Base-by-base conservation (phyloP, 1,284 basidiomycete genomes). In the Boletus semigastroideus region DNA sequence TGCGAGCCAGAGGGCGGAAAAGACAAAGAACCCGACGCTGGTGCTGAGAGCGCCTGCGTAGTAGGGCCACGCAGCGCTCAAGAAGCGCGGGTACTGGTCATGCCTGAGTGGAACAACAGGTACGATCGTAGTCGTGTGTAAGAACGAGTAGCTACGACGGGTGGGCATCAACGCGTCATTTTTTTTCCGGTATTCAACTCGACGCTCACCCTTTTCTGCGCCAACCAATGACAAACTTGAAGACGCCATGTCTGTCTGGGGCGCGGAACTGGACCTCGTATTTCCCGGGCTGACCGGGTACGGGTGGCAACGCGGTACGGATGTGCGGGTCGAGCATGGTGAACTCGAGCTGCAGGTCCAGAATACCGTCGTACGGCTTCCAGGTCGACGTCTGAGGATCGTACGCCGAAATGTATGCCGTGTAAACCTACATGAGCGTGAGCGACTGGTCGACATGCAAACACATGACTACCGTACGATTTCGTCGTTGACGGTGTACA, bases 301-400 rank as follows among this genome's bases (percentile, higher is more conserved):
- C 78, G 11, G 86, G 77, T 11, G 68, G 73, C 9, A 97, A 77
- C 5, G 84, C 72, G 10, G 86, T 91, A 30, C 94, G 89, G 55
- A 96, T 74, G 69, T 95, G 92, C 1, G 94, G 96, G 71, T 99
- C 97, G 39, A 99, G 84, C 96, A 99, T 99, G 27, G 92, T 94
- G 69, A 98, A 97, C 61, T 96, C 94, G 48, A 99, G 80, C 65
- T 98, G 96, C 17, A 98, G 64, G 68, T 97, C 91, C 11, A 74
- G 75, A 49, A 90, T 67, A 27, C 77, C 80, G 5, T 83, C 82
- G 68, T 87, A 88, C 0, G 93, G 87, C 40, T 74, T 73, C 92
- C 92, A 98, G 13, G 69, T 71, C 7, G 74, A 71, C 14, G 74
- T 75, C 49, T 69, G 67, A 12, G 80, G 63, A 57, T 90, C 76